Evolutionary conservation across 1,284 basidiomycete species (phyloP), one percentile per base, ranked within the genome.

Genomic region (Puccinia triticina): DNA sequence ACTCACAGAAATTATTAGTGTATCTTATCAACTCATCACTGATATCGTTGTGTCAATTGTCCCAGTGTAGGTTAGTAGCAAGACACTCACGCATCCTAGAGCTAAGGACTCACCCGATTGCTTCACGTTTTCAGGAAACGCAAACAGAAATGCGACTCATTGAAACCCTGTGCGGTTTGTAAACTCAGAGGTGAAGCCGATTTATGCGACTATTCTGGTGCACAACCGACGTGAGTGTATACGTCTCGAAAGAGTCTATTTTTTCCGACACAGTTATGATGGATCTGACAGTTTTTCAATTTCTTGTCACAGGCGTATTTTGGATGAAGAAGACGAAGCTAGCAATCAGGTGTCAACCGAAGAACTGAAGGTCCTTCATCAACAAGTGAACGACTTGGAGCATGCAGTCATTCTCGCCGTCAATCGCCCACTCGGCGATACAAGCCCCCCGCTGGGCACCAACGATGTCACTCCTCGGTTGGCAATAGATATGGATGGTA

Each of bases 131-230:
- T 46, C 37, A 82, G 81, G 46, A 82, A 77, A 37, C 81, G 74
- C 8, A 82, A 82, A 71, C 81, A 82, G 69, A 82, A 82, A 43
- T 82, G 81, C 23, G 81, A 82, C 57, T 82, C 81, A 18, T 73
- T 82, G 43, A 82, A 82, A 50, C 81, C 81, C 2, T 82, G 81
- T 61, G 74, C 73, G 32, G 73, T 82, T 50, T 82, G 81, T 61
- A 82, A 82, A 67, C 55, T 82, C 12, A 53, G 81, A 57, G 74
- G 81, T 29, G 81, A 82, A 59, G 81, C 73, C 14, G 81, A 82
- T 61, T 43, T 82, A 8, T 82, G 81, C 55, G 74, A 82, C 69
- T 82, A 82, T 71, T 75, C 71, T 69, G 66, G 66, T 46, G 66
- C 66, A 4, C 66, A 69, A 48, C 66, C 66, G 23, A 69, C 66